Percentiles rank a stretch among this genome's conserved stretches.
Evolutionary conservation across 768 basidiomycete species (phyloP).

Genomic region (Trametes sanguinea): DNA sequence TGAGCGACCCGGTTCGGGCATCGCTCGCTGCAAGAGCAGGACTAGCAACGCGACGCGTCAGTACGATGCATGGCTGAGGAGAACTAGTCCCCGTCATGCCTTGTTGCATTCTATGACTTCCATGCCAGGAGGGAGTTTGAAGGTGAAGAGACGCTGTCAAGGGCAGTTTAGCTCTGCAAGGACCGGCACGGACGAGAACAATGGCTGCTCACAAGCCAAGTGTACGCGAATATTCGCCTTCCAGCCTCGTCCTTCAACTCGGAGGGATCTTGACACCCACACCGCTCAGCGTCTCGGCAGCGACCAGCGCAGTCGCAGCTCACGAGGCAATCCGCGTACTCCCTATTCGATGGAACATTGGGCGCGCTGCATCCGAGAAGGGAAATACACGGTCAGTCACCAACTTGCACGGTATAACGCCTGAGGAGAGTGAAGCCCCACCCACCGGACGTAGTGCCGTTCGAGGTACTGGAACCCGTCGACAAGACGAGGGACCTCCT

Average conservation of each 20-base stretch:
- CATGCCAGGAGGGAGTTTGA: slow-evolving; percentile 42
- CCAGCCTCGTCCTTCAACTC: slow-evolving; percentile 37
- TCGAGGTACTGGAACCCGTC: slow-evolving; percentile 55
- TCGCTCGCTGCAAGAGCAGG: slow-evolving; percentile 45
- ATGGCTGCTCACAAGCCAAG: slow-evolving; percentile 31
- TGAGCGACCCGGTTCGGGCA: slow-evolving; percentile 69
- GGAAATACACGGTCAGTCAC: slow-evolving; percentile 1
- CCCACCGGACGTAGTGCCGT: slow-evolving; percentile 51
- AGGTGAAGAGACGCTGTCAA: slow-evolving; percentile 51
- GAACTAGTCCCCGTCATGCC: slow-evolving; percentile 35
- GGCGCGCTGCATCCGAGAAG: neutral
- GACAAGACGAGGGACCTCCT: slow-evolving; percentile 44
- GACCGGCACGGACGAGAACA: neutral
- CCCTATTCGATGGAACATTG: slow-evolving; percentile 6
- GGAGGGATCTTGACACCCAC: slow-evolving; percentile 52
- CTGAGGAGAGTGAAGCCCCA: neutral
- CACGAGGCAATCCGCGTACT: slow-evolving; percentile 39
- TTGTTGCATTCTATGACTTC: slow-evolving; percentile 70
- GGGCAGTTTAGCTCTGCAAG: neutral
- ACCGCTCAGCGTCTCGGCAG: slow-evolving; percentile 39
- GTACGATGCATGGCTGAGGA: neutral
- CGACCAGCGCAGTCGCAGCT: slow-evolving; percentile 44
- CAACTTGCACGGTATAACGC: neutral
- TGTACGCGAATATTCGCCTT: slow-evolving; percentile 45
- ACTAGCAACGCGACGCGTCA: slow-evolving; percentile 23